phyloP scores from a whole-genome alignment of 2,329 filamentous ascomycete genomes.

The Alternaria sp. region DNA sequence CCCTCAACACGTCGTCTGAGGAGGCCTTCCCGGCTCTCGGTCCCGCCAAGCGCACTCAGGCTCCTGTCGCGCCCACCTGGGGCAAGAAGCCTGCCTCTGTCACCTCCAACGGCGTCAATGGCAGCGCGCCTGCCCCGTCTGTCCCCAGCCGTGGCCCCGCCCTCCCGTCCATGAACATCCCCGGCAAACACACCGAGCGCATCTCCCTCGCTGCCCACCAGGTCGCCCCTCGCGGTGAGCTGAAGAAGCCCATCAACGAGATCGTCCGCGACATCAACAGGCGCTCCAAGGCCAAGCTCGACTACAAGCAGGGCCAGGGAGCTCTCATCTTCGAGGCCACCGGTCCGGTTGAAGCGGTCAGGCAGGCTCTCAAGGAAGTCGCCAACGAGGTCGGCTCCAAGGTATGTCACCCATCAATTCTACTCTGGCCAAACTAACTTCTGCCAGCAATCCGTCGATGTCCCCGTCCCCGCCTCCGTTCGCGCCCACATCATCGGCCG shows the following conservation, averaged over 20 bases:
- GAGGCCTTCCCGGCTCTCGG: slow-evolving; percentile 95
- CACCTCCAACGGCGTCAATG: slow-evolving; percentile 55
- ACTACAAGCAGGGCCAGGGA: slow-evolving; percentile 74
- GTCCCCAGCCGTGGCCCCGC: slow-evolving; percentile 39
- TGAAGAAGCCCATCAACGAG: slow-evolving; percentile 85
- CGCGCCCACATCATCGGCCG: slow-evolving; percentile 93
- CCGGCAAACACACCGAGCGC: slow-evolving; percentile 80
- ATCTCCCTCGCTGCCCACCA: slow-evolving; percentile 77
- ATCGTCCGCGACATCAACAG: slow-evolving; percentile 91
- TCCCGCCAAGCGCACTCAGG: slow-evolving; percentile 66
- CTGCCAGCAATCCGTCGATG: slow-evolving; percentile 68
- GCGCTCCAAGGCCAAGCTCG: slow-evolving; percentile 84
- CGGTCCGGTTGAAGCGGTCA: slow-evolving; percentile 81
- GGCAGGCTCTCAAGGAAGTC: slow-evolving; percentile 87
- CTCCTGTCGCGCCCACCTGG: slow-evolving; percentile 76
- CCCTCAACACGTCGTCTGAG: slow-evolving; percentile 83
- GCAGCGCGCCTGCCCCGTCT: slow-evolving; percentile 55
- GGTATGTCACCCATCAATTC: slow-evolving; percentile 56
- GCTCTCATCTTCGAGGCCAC: slow-evolving; percentile 84
- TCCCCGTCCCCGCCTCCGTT: slow-evolving; percentile 82
- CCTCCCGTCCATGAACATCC: slow-evolving; percentile 73
- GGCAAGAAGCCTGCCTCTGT: slow-evolving; percentile 67
- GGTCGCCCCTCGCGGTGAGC: slow-evolving; percentile 74
- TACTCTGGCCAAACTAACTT: slow-evolving; percentile 12
- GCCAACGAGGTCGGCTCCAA: slow-evolving; percentile 86